Evolutionary conservation across 2,329 filamentous ascomycete species (phyloP).

Genomic region (Mycogone perniciosa): DNA sequence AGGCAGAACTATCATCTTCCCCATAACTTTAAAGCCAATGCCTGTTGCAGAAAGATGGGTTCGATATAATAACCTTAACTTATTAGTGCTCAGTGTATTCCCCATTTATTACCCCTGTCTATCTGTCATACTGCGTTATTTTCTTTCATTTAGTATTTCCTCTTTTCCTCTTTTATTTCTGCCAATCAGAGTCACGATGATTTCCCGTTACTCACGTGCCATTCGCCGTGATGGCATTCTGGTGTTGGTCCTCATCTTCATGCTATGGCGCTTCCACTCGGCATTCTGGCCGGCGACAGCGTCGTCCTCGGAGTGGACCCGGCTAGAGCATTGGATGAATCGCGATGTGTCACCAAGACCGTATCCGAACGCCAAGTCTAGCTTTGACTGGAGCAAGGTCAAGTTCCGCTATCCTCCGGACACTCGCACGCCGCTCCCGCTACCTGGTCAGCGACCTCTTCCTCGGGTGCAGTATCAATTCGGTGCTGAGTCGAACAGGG

Average conservation of each 20-base stretch:
- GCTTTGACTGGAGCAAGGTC: constrained; percentile 33
- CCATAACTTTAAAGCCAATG: no score
- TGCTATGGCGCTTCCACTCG: constrained; percentile 1
- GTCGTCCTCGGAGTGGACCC: constrained; percentile 8
- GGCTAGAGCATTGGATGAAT: constrained; percentile 29
- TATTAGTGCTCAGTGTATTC: background rate
- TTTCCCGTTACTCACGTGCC: constrained; percentile 9
- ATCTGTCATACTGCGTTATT: background rate
- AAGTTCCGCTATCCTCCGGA: constrained; percentile 21
- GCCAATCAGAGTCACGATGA: background rate
- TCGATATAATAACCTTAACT: no score
- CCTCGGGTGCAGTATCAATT: constrained; percentile 33
- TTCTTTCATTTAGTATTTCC: background rate
- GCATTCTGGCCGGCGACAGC: background rate
- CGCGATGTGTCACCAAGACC: constrained; percentile 4
- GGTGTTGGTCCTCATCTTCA: background rate
- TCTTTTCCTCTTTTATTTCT: background rate
- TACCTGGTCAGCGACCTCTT: constrained; percentile 15
- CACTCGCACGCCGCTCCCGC: constrained; percentile 21
- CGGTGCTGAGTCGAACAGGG: constrained; percentile 20
- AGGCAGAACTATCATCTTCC: no score
- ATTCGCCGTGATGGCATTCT: constrained; percentile 7
- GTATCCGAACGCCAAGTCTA: constrained; percentile 18
- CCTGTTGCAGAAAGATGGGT: background rate
- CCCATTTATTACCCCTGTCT: background rate